Percentiles rank a stretch among this genome's conserved stretches.
These are phyloP conservation scores for Leishmania amazonensis DNA, from an alignment of 208 protist species.

Conservation along the genomic window DNA sequence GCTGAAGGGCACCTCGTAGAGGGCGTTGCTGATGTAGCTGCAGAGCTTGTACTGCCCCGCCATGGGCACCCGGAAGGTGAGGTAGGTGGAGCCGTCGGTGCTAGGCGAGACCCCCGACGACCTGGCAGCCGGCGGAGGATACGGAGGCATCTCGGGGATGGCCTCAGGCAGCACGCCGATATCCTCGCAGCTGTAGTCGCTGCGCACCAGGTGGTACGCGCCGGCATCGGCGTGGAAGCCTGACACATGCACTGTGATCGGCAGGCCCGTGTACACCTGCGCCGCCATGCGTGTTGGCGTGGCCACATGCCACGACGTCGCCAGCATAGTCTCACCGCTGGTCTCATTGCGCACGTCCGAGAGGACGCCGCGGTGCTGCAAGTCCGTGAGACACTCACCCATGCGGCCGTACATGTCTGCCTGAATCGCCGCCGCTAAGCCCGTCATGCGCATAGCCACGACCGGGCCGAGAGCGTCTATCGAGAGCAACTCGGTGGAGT, in stretches of 20 bases:
- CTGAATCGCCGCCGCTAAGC: constrained; percentile 30
- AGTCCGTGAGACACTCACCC: constrained; percentile 36
- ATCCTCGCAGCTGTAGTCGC: constrained; percentile 26
- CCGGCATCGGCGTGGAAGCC: constrained; percentile 25
- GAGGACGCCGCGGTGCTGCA: constrained; percentile 23
- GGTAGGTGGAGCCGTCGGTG: background rate
- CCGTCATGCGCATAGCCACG: constrained; percentile 34
- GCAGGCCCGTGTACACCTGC: constrained; percentile 19
- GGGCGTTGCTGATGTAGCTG: constrained; percentile 30
- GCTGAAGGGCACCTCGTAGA: constrained; percentile 52
- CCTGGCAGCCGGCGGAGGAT: background rate
- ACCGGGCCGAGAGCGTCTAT: constrained; percentile 38
- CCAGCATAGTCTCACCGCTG: constrained; percentile 34
- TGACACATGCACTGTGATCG: constrained; percentile 25
- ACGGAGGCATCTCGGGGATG: background rate
- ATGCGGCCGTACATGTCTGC: constrained; percentile 38
- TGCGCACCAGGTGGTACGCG: constrained; percentile 28
- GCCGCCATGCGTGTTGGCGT: constrained; percentile 18
- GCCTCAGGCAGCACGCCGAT: constrained; percentile 23
- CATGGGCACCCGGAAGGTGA: constrained; percentile 42
- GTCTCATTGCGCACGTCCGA: constrained; percentile 43
- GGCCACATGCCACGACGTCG: constrained; percentile 36
- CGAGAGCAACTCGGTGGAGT: constrained; percentile 48
- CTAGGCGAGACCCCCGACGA: background rate
- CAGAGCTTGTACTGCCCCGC: constrained; percentile 63